A percentile compares a stretch with the other conserved stretches of the same genome.
These are phyloP conservation scores for Actinomortierella wolfii DNA, from an alignment of 371 early-diverging fungal genomes.

Conservation along the genomic window DNA sequence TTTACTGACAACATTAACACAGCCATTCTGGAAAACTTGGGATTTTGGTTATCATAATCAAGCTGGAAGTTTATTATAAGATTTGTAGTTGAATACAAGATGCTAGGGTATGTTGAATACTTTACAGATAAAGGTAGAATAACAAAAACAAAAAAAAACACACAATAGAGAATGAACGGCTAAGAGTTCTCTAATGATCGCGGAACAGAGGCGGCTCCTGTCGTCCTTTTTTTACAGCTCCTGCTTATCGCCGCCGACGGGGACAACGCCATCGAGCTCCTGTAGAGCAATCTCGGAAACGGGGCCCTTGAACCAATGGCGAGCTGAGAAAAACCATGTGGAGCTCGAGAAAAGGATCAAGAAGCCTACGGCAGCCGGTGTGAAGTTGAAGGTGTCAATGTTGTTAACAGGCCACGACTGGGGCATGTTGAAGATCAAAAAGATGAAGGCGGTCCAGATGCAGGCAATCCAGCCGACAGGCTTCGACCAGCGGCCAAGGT, in stretches of 20 bases:
- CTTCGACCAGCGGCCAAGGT: slow-evolving; percentile 50
- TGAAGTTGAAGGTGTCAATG: slow-evolving; percentile 55
- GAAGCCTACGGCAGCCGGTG: slow-evolving; percentile 57
- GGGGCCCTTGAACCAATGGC: slow-evolving; percentile 54
- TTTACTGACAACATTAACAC: too few relatives aligned
- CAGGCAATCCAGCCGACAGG: slow-evolving; percentile 46
- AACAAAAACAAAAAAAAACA: background rate
- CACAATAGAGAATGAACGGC: background rate
- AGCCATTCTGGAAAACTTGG: too few relatives aligned
- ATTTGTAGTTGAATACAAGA: slow-evolving; percentile 1
- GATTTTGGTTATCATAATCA: too few relatives aligned
- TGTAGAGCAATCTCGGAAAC: slow-evolving; percentile 39
- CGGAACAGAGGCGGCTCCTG: background rate
- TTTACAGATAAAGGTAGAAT: slow-evolving; percentile 8
- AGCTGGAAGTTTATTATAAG: too few relatives aligned
- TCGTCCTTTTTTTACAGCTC: slow-evolving; percentile 16
- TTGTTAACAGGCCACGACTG: slow-evolving; percentile 33
- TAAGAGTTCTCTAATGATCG: background rate
- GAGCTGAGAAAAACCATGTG: slow-evolving; percentile 53
- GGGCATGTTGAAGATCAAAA: slow-evolving; percentile 53
- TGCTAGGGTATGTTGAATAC: slow-evolving; percentile 24
- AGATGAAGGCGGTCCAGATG: slow-evolving; percentile 51
- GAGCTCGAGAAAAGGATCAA: slow-evolving; percentile 50
- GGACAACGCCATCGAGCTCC: slow-evolving; percentile 29
- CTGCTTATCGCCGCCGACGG: slow-evolving; percentile 15